Percentiles rank a stretch among this genome's conserved stretches.
Evolutionary conservation across 768 basidiomycete genomes (phyloP).

Genomic region (Amanita molliuscula): DNA sequence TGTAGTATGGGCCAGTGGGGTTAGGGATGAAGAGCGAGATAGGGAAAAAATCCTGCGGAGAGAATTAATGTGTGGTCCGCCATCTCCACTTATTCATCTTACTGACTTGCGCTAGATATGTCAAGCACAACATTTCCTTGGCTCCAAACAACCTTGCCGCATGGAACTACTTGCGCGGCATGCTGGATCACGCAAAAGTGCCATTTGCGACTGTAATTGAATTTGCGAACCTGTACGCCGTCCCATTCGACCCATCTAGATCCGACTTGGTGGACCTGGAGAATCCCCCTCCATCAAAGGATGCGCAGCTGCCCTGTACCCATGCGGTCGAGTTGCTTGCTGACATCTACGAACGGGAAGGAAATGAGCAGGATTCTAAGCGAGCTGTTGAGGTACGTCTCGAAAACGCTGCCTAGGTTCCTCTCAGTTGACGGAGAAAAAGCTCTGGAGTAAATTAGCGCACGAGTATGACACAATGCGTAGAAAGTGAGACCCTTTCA

Average conservation of each 20-base stretch:
- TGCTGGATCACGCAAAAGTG: conserved; percentile 51
- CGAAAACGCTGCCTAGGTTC: neutral
- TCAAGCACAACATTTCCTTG: conserved; percentile 72
- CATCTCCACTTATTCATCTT: neutral
- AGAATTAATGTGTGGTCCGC: conserved; percentile 58
- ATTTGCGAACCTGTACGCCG: conserved; percentile 62
- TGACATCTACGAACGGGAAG: conserved; percentile 56
- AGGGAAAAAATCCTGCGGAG: conserved; percentile 46
- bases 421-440: neutral
- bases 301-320: conserved; percentile 66
- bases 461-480: conserved; percentile 64
- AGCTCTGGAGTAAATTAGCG: conserved; percentile 68
- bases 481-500: conserved; percentile 42
- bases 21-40: conserved; percentile 52
- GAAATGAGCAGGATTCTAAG: conserved; percentile 31
- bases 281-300: conserved; percentile 54
- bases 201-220: conserved; percentile 44
- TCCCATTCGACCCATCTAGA: conserved; percentile 16
- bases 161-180: conserved; percentile 93
- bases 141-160: conserved; percentile 92
- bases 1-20: conserved; percentile 63
- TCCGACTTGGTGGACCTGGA: conserved; percentile 59
- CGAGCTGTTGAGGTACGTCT: conserved; percentile 39
- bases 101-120: conserved; percentile 38
- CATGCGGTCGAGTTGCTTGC: conserved; percentile 83